Conservation (phyloP, 164 flowering plant species). For the Tetracentron sinense region DNA sequence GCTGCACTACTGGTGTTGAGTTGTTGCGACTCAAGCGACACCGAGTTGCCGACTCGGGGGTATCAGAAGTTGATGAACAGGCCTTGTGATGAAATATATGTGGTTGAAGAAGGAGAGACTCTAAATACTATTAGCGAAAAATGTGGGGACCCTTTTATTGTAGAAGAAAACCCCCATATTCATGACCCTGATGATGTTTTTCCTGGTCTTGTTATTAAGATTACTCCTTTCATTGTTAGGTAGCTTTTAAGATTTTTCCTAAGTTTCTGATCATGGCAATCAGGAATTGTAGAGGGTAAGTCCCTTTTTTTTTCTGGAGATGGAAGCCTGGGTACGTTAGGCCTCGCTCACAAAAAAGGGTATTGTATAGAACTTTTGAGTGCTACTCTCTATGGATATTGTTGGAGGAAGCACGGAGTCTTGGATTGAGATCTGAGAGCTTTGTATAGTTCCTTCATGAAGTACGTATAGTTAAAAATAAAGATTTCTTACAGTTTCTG, state of each 20-base stretch:
- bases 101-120: slow-evolving; percentile 37
- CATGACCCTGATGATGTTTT: slow-evolving; percentile 37
- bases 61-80: slow-evolving; percentile 3
- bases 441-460: too few relatives aligned
- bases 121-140: slow-evolving; percentile 28
- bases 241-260: not conserved
- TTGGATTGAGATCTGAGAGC: too few relatives aligned
- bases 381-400: too few relatives aligned
- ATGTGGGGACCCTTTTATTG: slow-evolving; percentile 34
- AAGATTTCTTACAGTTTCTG: too few relatives aligned
- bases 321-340: too few relatives aligned
- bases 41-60: not conserved
- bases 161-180: slow-evolving; percentile 34
- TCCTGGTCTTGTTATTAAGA: slow-evolving; percentile 34
- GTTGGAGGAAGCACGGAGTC: too few relatives aligned
- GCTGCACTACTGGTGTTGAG: slow-evolving; percentile 14
- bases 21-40: slow-evolving; percentile 12
- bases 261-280: not conserved
- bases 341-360: too few relatives aligned
- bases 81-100: slow-evolving; percentile 35
- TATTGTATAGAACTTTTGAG: too few relatives aligned
- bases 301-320: too few relatives aligned
- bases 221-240: slow-evolving; percentile 19
- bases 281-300: too few relatives aligned
- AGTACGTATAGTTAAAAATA: too few relatives aligned